Conservation (phyloP, 2,329 filamentous ascomycete genomes). For the Didymella pomorum region DNA sequence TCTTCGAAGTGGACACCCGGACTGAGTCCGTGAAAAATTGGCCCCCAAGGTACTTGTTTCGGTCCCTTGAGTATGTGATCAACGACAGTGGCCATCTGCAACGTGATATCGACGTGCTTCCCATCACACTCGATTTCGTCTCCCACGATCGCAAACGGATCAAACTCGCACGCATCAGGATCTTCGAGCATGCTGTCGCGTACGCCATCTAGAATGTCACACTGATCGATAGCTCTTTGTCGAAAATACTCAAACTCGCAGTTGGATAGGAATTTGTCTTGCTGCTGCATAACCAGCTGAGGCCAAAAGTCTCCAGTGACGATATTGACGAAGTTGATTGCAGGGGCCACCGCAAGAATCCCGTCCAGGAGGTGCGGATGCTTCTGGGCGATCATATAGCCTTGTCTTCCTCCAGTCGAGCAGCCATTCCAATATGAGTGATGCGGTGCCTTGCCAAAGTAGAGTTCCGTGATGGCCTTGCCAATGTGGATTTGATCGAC, state of each 20-base stretch:
- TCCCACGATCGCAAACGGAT: slow-evolving; percentile 24
- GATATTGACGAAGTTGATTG: slow-evolving; percentile 34
- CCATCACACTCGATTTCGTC: slow-evolving; percentile 33
- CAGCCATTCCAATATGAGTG: slow-evolving; percentile 50
- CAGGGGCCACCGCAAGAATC: slow-evolving; percentile 47
- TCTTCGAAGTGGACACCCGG: slow-evolving; percentile 23
- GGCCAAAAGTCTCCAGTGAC: slow-evolving; percentile 35
- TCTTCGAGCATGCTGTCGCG: slow-evolving; percentile 47
- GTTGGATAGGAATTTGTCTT: slow-evolving; percentile 28
- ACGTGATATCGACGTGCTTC: slow-evolving; percentile 26
- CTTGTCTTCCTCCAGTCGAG: slow-evolving; percentile 48
- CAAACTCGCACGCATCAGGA: slow-evolving; percentile 37
- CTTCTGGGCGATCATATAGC: slow-evolving; percentile 45
- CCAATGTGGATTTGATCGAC: slow-evolving; percentile 48
- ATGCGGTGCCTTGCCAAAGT: slow-evolving; percentile 44
- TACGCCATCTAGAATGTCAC: slow-evolving; percentile 40
- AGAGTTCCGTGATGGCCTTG: slow-evolving; percentile 45
- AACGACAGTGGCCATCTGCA: slow-evolving; percentile 33
- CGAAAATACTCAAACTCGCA: slow-evolving; percentile 42
- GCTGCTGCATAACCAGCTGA: slow-evolving; percentile 41
- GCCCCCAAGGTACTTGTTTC: slow-evolving; percentile 16
- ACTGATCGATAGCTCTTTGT: slow-evolving; percentile 31
- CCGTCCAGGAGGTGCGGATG: slow-evolving; percentile 46
- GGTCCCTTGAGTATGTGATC: slow-evolving; percentile 31
- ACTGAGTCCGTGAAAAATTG: slow-evolving; percentile 25